Conservation (phyloP, 176 grass and related monocot species). For the Zoysia japonica region DNA sequence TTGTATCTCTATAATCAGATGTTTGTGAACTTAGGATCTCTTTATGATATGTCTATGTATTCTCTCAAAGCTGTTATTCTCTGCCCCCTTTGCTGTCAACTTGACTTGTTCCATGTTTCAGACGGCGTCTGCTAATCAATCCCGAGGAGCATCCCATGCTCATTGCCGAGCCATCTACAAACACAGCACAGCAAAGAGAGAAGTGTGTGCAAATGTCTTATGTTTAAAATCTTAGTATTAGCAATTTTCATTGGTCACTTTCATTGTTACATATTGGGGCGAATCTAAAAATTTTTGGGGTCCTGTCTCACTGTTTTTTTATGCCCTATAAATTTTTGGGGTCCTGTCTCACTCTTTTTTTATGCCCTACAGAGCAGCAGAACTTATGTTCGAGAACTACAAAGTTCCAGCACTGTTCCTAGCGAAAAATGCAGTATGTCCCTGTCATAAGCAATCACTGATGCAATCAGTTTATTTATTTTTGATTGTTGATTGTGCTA, state of each 20-base stretch:
- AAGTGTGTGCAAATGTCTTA: conserved; percentile 50
- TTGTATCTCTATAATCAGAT: not conserved
- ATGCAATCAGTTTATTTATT: conserved; percentile 40
- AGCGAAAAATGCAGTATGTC: conserved; percentile 96
- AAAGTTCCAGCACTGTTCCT: conserved; percentile 96
- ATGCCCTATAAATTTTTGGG: conserved; percentile 4
- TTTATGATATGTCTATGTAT: conserved; percentile 1
- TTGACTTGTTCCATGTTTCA: conserved; percentile 45
- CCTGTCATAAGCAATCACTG: conserved; percentile 35
- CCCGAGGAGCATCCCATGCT: conserved; percentile 98
- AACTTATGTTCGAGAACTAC: conserved; percentile 99
- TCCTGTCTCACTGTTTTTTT: conserved; percentile 43
- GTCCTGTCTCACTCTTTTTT: conserved; percentile 41
- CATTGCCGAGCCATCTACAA: conserved; percentile 87
- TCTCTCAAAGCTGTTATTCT: conserved; percentile 12
- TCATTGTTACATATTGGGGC: not conserved
- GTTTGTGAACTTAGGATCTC: not conserved
- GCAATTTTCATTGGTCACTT: not conserved
- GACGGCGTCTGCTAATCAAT: conserved; percentile 85
- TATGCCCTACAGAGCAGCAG: conserved; percentile 69
- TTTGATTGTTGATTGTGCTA: conserved; percentile 38
- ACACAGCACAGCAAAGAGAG: conserved; percentile 84
- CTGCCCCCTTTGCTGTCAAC: not conserved
- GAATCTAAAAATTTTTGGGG: not conserved
- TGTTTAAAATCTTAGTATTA: conserved; percentile 18